Percentiles rank a stretch among this genome's conserved stretches.
phyloP scores from a whole-genome alignment of 208 protist species.

The Endotrypanum monterogeii region DNA sequence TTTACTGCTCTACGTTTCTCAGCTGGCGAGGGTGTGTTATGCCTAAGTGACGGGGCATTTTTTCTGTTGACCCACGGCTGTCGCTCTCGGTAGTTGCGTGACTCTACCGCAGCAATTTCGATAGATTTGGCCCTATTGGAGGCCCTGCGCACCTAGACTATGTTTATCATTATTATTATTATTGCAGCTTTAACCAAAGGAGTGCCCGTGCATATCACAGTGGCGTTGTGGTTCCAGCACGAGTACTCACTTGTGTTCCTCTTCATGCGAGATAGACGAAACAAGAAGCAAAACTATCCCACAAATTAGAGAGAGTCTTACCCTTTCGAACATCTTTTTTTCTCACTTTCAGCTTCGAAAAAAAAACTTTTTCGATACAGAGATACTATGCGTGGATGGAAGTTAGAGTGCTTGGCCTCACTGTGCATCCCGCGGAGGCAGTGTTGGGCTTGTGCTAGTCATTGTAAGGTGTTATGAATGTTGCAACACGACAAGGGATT shows the following conservation, averaged over 20 bases:
- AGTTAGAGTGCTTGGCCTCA: neutral
- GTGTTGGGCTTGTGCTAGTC: neutral
- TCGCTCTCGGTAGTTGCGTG: neutral
- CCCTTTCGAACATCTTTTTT: too few relatives aligned
- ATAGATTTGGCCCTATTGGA: neutral
- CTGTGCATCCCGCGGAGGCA: neutral
- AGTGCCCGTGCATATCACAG: neutral
- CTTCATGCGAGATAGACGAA: neutral
- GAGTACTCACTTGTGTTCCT: neutral
- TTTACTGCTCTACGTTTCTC: neutral
- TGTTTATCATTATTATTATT: neutral
- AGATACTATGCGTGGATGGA: neutral
- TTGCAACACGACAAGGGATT: neutral
- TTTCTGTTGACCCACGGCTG: neutral
- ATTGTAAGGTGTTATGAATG: neutral
- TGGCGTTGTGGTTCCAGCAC: neutral
- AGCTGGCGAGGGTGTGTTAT: neutral
- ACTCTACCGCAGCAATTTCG: neutral
- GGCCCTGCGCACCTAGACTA: neutral
- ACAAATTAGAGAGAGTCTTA: too few relatives aligned
- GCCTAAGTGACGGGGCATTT: neutral
- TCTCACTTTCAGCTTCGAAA: neutral
- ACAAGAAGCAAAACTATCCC: neutral
- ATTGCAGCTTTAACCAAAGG: neutral
- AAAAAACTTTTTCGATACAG: too few relatives aligned